These are phyloP conservation scores for Pseudoscleropodium purum DNA, from an alignment of 225 moss, liverwort and hornwort genomes.

Conservation along the genomic window DNA sequence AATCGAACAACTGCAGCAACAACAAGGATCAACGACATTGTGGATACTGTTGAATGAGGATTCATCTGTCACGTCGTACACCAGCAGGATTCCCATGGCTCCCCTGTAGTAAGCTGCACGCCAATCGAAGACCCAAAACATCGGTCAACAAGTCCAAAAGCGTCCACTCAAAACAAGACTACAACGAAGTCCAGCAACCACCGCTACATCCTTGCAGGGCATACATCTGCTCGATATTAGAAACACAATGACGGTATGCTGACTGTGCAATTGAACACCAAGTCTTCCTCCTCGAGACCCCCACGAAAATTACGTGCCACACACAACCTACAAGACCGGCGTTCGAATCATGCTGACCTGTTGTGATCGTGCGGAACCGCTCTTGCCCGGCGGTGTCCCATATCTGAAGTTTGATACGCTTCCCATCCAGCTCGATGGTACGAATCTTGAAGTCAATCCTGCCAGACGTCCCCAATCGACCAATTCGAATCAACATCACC, in stretches of 20 bases:
- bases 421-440: slow-evolving; percentile 93
- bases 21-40: not conserved
- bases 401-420: slow-evolving; percentile 97
- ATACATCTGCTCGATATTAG: not conserved
- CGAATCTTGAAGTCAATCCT: slow-evolving; percentile 99
- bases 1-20: not conserved
- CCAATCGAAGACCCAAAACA: not conserved
- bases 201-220: not conserved
- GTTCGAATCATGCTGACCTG: slow-evolving; percentile 26
- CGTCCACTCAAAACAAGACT: not conserved
- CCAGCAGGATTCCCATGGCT: slow-evolving; percentile 94
- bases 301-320: not conserved
- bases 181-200: not conserved
- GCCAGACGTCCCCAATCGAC: not conserved
- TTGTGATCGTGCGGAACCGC: slow-evolving; percentile 94
- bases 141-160: not conserved
- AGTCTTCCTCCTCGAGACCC: not conserved
- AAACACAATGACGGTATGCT: not conserved
- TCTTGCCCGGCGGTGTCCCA: slow-evolving; percentile 99
- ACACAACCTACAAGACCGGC: not conserved
- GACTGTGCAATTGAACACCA: not conserved
- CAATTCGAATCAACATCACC: not conserved
- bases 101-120: slow-evolving; percentile 89
- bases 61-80: slow-evolving; percentile 95
- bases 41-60: slow-evolving; percentile 96